Conservation (phyloP, 1,284 basidiomycete genomes). For the Moesziomyces parantarcticus region DNA sequence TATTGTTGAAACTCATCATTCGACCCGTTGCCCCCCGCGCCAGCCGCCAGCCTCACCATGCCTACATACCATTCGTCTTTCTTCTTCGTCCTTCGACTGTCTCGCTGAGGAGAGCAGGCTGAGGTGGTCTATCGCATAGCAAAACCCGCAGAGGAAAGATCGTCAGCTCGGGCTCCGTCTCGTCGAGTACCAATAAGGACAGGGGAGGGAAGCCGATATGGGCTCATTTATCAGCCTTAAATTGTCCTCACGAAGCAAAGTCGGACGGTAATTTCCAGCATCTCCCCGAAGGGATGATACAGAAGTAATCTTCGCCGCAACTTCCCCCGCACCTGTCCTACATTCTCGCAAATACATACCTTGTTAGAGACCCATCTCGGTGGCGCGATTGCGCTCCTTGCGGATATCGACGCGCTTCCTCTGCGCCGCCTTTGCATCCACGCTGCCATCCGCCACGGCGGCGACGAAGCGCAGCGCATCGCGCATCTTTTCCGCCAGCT, state of each 20-base stretch:
- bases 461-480: slow-evolving; percentile 3
- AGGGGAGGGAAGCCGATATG: background rate
- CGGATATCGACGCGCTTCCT: background rate
- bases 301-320: slow-evolving; percentile 31
- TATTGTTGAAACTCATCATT: slow-evolving; percentile 52
- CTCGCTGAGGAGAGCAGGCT: too few species aligned
- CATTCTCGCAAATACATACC: background rate
- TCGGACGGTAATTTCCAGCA: slow-evolving; percentile 67
- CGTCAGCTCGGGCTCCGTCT: too few species aligned
- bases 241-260: slow-evolving; percentile 56
- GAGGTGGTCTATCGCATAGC: too few species aligned
- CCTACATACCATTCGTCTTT: background rate
- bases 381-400: background rate
- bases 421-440: too few species aligned
- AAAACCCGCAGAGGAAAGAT: too few species aligned
- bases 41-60: background rate
- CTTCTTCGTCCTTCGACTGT: too few species aligned
- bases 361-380: background rate
- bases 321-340: background rate
- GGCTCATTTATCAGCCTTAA: slow-evolving; percentile 62
- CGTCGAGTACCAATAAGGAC: background rate
- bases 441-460: background rate
- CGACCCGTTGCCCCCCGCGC: background rate
- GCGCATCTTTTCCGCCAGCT: slow-evolving; percentile 17
- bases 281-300: slow-evolving; percentile 35